Evolutionary conservation across 2,329 filamentous ascomycete species (phyloP).

Genomic region (Nigrograna mackinnonii): DNA sequence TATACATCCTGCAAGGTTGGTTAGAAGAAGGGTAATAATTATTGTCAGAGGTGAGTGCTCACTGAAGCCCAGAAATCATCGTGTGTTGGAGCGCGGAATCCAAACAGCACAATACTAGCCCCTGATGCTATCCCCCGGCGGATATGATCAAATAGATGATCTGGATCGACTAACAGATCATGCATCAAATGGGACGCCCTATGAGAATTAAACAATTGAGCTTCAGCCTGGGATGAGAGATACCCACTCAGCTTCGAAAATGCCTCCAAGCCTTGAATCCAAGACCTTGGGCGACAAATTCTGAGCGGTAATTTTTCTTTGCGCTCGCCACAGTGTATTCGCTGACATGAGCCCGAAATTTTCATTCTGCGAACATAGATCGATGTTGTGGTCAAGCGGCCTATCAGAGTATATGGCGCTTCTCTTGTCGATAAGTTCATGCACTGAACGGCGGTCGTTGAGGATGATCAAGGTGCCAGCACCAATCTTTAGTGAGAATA

Average conservation of each 20-base stretch:
- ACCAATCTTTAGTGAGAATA: slow-evolving; percentile 23
- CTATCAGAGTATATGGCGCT: slow-evolving; percentile 18
- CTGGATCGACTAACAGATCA: slow-evolving; percentile 13
- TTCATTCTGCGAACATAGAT: slow-evolving; percentile 2
- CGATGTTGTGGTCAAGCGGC: slow-evolving; percentile 9
- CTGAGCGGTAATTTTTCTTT: slow-evolving; percentile 15
- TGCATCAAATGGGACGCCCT: slow-evolving; percentile 12
- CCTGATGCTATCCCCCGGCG: slow-evolving; percentile 9
- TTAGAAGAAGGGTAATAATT: no score
- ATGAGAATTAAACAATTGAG: background rate
- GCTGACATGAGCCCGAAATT: slow-evolving; percentile 11
- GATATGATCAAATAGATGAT: slow-evolving; percentile 10
- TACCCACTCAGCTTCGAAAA: slow-evolving; percentile 17
- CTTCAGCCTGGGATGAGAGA: background rate
- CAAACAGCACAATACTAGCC: slow-evolving; percentile 11
- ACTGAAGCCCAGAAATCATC: slow-evolving; percentile 15
- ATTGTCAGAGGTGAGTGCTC: no score
- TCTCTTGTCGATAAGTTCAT: slow-evolving; percentile 22
- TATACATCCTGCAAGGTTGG: slow-evolving; percentile 6
- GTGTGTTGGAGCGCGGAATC: slow-evolving; percentile 9
- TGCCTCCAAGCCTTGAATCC: slow-evolving; percentile 10
- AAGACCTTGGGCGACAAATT: slow-evolving; percentile 10
- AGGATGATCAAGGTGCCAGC: slow-evolving; percentile 18
- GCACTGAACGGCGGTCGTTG: slow-evolving; percentile 15
- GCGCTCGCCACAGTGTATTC: slow-evolving; percentile 10